Conservation (phyloP, 306 rosid species). For the Pterocarpus macrocarpus region DNA sequence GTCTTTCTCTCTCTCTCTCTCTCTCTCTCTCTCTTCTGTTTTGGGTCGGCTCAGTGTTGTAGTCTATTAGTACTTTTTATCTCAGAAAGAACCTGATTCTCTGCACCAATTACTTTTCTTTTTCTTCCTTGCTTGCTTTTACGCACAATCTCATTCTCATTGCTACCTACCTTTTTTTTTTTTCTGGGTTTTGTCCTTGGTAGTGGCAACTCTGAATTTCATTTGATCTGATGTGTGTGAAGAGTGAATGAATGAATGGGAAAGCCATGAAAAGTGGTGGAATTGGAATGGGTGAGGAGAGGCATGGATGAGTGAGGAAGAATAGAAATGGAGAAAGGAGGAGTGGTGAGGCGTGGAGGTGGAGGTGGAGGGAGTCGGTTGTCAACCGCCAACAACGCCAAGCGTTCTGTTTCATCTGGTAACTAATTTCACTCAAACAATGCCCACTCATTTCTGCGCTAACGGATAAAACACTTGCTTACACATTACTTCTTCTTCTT, state of each 20-base stretch:
- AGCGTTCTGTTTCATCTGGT: background rate
- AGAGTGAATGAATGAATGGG: slow-evolving; percentile 28
- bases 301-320: background rate
- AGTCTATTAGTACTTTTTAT: slow-evolving; percentile 9
- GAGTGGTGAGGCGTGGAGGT: background rate
- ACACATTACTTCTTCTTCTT: background rate
- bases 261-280: slow-evolving; percentile 25
- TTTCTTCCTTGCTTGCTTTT: background rate
- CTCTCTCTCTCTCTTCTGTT: background rate
- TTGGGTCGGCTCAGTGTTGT: slow-evolving; percentile 7
- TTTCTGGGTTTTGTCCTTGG: background rate
- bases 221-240: background rate
- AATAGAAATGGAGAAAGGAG: slow-evolving; percentile 55
- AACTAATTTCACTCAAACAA: no score
- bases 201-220: background rate
- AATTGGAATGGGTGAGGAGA: slow-evolving; percentile 28
- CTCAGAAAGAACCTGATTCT: slow-evolving; percentile 75
- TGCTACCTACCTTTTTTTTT: slow-evolving; percentile 29
- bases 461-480: slow-evolving; percentile 30
- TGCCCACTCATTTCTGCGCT: slow-evolving; percentile 35
- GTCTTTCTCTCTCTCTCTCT: background rate
- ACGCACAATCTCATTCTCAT: slow-evolving; percentile 39
- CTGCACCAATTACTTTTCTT: slow-evolving; percentile 51
- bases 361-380: slow-evolving; percentile 52
- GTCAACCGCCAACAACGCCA: slow-evolving; percentile 34